These are phyloP conservation scores for Oryza punctata DNA, from an alignment of 176 grass and related monocot genomes.

Conservation along the genomic window DNA sequence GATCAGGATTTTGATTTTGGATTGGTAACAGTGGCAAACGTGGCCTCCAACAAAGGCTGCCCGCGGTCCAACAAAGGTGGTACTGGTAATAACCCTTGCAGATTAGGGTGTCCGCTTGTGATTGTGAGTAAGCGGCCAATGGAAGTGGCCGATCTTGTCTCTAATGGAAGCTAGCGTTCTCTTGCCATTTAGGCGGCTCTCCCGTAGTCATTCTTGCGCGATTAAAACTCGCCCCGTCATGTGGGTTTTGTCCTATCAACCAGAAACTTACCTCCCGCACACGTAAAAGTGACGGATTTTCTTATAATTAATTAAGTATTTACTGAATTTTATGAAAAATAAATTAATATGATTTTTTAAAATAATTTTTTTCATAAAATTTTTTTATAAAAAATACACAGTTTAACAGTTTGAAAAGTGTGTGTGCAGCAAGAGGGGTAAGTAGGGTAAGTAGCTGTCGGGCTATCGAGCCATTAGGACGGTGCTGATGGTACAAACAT, in stretches of 20 bases:
- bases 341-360: too few species aligned
- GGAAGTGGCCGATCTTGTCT: slow-evolving; percentile 35
- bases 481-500: neutral
- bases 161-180: neutral
- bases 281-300: too few species aligned
- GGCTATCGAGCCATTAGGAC: neutral
- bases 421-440: too few species aligned
- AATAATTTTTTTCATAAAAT: too few species aligned
- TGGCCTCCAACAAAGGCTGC: slow-evolving; percentile 31
- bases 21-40: neutral
- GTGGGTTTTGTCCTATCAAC: neutral
- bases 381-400: too few species aligned
- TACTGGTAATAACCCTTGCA: neutral
- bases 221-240: neutral
- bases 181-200: neutral
- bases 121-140: slow-evolving; percentile 9
- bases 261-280: too few species aligned
- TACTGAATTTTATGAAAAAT: too few species aligned
- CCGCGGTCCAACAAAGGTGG: slow-evolving; percentile 4
- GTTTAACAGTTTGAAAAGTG: too few species aligned
- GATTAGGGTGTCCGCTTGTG: neutral
- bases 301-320: too few species aligned
- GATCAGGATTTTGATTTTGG: neutral
- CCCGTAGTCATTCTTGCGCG: neutral
- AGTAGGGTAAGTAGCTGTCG: neutral